Evolutionary conservation across 2,329 filamentous ascomycete species (phyloP), one percentile per base, ranked within the genome.

Genomic region (Ceratocystis huliohia): DNA sequence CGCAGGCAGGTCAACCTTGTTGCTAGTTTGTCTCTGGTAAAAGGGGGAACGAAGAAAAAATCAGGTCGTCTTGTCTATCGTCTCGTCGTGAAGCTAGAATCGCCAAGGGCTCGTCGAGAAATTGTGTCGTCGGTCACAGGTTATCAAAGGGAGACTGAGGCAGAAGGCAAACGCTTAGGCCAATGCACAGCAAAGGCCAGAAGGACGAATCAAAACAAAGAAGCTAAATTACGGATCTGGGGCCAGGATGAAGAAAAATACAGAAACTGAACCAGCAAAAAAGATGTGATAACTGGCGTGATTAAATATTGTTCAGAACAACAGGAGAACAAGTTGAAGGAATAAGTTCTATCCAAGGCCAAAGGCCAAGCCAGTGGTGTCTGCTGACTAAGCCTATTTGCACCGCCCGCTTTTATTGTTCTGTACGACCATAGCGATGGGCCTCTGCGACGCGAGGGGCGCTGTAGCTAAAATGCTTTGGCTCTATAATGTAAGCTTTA

Each of bases 111-210:
- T 13, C 37, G 37, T 41, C 37, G 6, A 53, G 22, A 25, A 25
- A 17, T 1, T 4, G 48, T 20, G 48, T 22, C 22, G 48, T 22
- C 22, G 3, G n/a, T 20, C 10, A 10, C 48, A 5, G 15, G 56
- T 30, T 33, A n/a, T 59, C 15, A n/a, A 57, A n/a, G 22, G 6
- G 13, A 59, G 13, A 37, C 30, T 53, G 56, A 50, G 46, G 48
- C 48, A 41, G 37, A 41, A 41, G 37, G 37, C 3, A 41, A 22
- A 22, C 22, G 17, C 17, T n/a, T n/a, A 22, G 48, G 13, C 48
- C 48, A 53, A 53, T 22, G 48, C 48, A 53, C 48, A 53, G 48
- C 33, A 41, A 61, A 61, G 56, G 56, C 8, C 56, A 17, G 30
- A 15, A 61, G 13, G 22, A 61, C 37, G 22, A 41, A 61, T 20